A percentile compares a stretch with the other conserved stretches of the same genome.
Evolutionary conservation across 768 basidiomycete genomes (phyloP).

Genomic region (Suillus plorans): DNA sequence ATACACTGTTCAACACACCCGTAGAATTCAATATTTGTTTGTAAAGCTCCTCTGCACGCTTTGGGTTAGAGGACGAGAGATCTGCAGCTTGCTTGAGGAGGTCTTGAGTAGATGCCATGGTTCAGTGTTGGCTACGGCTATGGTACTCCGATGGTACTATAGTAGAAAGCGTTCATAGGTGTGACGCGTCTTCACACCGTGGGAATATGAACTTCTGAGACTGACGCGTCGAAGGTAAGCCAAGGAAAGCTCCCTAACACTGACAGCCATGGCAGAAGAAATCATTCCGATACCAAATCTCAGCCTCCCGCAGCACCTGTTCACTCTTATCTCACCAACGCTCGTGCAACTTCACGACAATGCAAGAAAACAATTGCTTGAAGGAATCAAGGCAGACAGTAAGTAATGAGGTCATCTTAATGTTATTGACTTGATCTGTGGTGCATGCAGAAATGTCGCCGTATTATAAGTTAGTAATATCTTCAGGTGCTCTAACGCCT

Average conservation of each 20-base stretch:
- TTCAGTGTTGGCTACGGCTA: not conserved
- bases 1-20: slow-evolving; percentile 22
- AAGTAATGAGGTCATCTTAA: slow-evolving; percentile 28
- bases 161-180: not conserved
- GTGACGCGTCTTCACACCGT: slow-evolving; percentile 33
- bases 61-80: slow-evolving; percentile 44
- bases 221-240: slow-evolving; percentile 34
- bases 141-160: too few species aligned
- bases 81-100: slow-evolving; percentile 50
- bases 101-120: slow-evolving; percentile 26
- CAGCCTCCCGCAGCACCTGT: slow-evolving; percentile 74
- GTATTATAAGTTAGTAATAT: slow-evolving; percentile 64
- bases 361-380: slow-evolving; percentile 63
- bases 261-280: slow-evolving; percentile 72
- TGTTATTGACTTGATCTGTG: slow-evolving; percentile 4
- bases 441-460: slow-evolving; percentile 77
- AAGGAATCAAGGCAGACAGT: slow-evolving; percentile 81
- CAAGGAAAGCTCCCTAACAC: not conserved
- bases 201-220: slow-evolving; percentile 24
- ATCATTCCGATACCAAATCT: slow-evolving; percentile 89
- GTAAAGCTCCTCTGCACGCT: slow-evolving; percentile 73
- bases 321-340: slow-evolving; percentile 62
- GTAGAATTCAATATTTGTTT: slow-evolving; percentile 57
- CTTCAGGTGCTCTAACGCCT: slow-evolving; percentile 44
- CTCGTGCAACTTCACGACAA: slow-evolving; percentile 65